Conservation (phyloP, 2,329 filamentous ascomycete genomes). For the Xylaria sp. region DNA sequence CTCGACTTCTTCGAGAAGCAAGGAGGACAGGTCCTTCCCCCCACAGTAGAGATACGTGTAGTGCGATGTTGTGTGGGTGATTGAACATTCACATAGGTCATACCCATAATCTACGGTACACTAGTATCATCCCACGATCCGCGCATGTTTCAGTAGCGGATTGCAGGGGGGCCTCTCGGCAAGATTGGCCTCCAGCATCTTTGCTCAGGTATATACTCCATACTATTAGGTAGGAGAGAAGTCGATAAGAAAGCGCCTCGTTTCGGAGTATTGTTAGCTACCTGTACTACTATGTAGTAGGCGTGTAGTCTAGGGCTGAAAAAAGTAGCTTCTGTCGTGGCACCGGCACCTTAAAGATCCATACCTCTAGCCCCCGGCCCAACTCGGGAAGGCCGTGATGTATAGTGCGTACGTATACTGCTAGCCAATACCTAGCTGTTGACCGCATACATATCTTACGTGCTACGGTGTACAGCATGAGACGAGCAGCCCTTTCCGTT, state of each 20-base stretch:
- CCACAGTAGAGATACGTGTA: constrained; percentile 14
- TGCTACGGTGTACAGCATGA: constrained; percentile 18
- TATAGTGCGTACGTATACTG: neutral
- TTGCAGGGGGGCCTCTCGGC: constrained; percentile 29
- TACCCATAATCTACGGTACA: neutral
- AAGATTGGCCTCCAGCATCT: constrained; percentile 17
- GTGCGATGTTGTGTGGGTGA: constrained; percentile 6
- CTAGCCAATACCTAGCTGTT: neutral
- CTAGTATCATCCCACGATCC: constrained; percentile 20
- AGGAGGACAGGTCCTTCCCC: constrained; percentile 8
- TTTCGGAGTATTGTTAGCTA: constrained; percentile 26
- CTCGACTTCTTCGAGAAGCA: constrained; percentile 32
- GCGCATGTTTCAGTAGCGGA: constrained; percentile 32
- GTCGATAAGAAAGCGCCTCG: constrained; percentile 2
- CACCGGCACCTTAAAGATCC: constrained; percentile 24
- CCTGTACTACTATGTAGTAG: neutral
- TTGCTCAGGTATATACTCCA: neutral
- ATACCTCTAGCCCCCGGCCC: constrained; percentile 7
- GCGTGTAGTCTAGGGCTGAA: constrained; percentile 23
- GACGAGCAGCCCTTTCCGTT: constrained; percentile 9
- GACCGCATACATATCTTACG: neutral
- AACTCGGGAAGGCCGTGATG: constrained; percentile 16
- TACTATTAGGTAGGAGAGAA: neutral
- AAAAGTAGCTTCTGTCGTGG: constrained; percentile 31
- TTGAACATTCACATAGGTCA: constrained; percentile 14